A percentile compares a stretch with the other conserved stretches of the same genome.
These are phyloP conservation scores for Neopestalotiopsis rosae DNA, from an alignment of 2,329 filamentous ascomycete species.

Conservation along the genomic window DNA sequence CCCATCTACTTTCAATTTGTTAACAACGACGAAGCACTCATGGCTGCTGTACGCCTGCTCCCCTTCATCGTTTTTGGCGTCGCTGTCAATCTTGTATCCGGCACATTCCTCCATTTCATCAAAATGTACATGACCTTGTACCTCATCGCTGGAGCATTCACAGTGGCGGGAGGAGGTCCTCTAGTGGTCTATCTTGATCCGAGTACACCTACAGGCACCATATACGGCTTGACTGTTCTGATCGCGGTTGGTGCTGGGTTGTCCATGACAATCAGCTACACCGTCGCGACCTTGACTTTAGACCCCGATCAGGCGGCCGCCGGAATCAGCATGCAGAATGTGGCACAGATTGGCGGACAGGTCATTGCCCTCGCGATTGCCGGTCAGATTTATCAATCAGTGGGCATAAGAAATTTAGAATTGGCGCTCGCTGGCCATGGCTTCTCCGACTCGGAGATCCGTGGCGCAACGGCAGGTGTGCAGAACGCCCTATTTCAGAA, in stretches of 20 bases:
- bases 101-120: slow-evolving; percentile 31
- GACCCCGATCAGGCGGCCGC: slow-evolving; percentile 31
- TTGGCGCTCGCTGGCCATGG: neutral
- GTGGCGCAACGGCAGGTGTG: neutral
- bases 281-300: slow-evolving; percentile 40
- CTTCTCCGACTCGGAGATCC: neutral
- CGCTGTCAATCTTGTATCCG: slow-evolving; percentile 38
- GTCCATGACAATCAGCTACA: slow-evolving; percentile 39
- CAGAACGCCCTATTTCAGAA: slow-evolving; percentile 5
- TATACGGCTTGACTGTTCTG: slow-evolving; percentile 44
- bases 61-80: slow-evolving; percentile 45
- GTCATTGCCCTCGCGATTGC: slow-evolving; percentile 11
- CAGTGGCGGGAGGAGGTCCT: slow-evolving; percentile 37
- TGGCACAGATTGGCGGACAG: slow-evolving; percentile 22
- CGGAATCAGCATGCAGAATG: slow-evolving; percentile 42
- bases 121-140: slow-evolving; percentile 44
- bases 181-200: slow-evolving; percentile 31
- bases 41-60: slow-evolving; percentile 46
- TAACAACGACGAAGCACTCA: slow-evolving; percentile 41
- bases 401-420: neutral
- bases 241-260: slow-evolving; percentile 45
- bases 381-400: neutral
- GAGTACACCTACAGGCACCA: slow-evolving; percentile 24
- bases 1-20: slow-evolving; percentile 58
- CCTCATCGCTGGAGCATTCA: slow-evolving; percentile 39